Percentiles rank a stretch among this genome's conserved stretches.
Evolutionary conservation across 2,329 filamentous ascomycete genomes (phyloP).

Genomic region (Acephala macrosclerotiorum): DNA sequence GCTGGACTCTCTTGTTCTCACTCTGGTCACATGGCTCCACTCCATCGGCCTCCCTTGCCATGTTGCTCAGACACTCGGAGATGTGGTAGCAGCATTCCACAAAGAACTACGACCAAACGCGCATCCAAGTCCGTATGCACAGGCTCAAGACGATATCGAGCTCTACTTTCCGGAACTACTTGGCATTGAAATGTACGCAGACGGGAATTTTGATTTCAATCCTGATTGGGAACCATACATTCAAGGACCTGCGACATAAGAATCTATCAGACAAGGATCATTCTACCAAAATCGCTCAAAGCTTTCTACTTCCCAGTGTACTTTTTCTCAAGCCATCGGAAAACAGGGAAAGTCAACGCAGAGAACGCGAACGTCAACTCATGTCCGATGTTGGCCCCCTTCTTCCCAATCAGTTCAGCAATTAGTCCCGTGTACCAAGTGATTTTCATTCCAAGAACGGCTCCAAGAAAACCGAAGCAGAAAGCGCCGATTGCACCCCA

Average conservation of each 20-base stretch:
- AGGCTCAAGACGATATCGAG: conserved; percentile 29
- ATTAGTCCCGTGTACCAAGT: conserved; percentile 71
- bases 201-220: conserved; percentile 42
- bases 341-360: conserved; percentile 18
- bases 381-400: conserved; percentile 41
- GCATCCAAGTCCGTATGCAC: conserved; percentile 20
- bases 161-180: conserved; percentile 45
- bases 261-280: background rate
- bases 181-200: conserved; percentile 40
- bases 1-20: conserved; percentile 46
- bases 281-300: background rate
- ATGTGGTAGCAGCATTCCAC: conserved; percentile 47
- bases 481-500: conserved; percentile 69
- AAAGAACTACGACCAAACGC: conserved; percentile 46
- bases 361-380: conserved; percentile 26
- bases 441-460: conserved; percentile 73
- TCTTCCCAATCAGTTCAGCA: conserved; percentile 63
- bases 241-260: conserved; percentile 22
- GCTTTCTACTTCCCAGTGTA: conserved; percentile 27
- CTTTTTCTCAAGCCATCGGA: conserved; percentile 24
- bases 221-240: conserved; percentile 39
- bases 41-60: conserved; percentile 52
- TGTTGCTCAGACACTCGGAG: conserved; percentile 49
- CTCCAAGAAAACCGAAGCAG: conserved; percentile 66
- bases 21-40: conserved; percentile 49